Evolutionary conservation across 1,284 basidiomycete species (phyloP).

Genomic region (Leccinum subatratum): DNA sequence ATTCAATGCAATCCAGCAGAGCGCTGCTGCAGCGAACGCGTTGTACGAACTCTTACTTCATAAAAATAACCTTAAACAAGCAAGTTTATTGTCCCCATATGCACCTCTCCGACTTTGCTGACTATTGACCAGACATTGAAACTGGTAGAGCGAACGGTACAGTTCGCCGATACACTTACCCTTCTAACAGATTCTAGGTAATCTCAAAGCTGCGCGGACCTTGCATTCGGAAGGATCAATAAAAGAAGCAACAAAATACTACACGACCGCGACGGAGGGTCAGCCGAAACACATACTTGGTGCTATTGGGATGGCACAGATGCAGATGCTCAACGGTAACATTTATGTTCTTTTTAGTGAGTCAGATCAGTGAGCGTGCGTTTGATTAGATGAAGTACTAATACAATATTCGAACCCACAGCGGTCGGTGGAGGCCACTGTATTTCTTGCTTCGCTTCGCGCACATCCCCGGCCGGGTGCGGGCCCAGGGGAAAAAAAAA

Average conservation of each 20-base stretch:
- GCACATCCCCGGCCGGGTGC: conserved; percentile 71
- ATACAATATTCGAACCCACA: conserved; percentile 45
- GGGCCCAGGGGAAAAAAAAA: too few species aligned
- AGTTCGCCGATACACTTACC: conserved; percentile 67
- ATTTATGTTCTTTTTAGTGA: background rate
- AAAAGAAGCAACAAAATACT: conserved; percentile 66
- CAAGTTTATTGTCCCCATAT: conserved; percentile 19
- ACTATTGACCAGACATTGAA: conserved; percentile 65
- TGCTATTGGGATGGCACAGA: conserved; percentile 80
- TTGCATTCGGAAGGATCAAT: conserved; percentile 66
- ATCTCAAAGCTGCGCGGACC: conserved; percentile 75
- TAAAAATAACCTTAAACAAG: conserved; percentile 57
- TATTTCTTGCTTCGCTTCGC: conserved; percentile 84
- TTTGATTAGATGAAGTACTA: conserved; percentile 56
- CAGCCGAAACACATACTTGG: conserved; percentile 79
- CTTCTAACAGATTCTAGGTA: conserved; percentile 67
- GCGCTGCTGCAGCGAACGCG: conserved; percentile 73
- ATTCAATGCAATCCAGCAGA: conserved; percentile 73
- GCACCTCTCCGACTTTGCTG: conserved; percentile 2
- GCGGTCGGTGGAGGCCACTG: conserved; percentile 72
- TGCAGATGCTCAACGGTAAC: conserved; percentile 76
- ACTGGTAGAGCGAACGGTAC: conserved; percentile 86
- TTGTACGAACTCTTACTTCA: conserved; percentile 66
- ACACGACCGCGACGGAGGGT: conserved; percentile 66
- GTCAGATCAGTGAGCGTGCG: background rate